Evolutionary conservation across 2,329 filamentous ascomycete genomes (phyloP).

Genomic region (Sclerotinia trifoliorum): DNA sequence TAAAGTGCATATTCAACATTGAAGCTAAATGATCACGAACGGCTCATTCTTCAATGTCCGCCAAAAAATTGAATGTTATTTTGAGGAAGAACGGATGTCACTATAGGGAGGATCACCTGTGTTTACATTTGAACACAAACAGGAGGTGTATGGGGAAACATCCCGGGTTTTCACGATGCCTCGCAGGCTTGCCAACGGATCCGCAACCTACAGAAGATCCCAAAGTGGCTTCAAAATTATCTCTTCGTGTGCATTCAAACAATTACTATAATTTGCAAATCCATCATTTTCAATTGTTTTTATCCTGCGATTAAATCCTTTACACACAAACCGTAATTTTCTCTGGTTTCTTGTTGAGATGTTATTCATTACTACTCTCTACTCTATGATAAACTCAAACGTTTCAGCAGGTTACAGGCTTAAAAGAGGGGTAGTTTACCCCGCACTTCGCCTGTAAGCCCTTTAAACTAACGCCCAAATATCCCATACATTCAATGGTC

Average conservation of each 20-base stretch:
- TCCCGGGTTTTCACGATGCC: not conserved
- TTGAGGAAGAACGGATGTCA: not conserved
- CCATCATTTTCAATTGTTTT: not conserved
- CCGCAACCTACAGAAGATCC: not conserved
- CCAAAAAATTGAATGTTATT: not conserved
- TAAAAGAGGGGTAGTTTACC: not conserved
- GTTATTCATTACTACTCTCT: too few species aligned
- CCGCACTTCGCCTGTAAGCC: not conserved
- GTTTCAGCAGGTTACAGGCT: not conserved
- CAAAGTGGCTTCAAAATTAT: too few species aligned
- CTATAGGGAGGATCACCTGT: not conserved
- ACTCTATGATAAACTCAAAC: too few species aligned
- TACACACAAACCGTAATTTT: rapidly evolving
- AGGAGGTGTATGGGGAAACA: rapidly evolving
- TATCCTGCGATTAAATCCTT: not conserved
- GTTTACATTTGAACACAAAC: not conserved
- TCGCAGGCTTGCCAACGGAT: too few species aligned
- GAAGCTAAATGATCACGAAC: not conserved
- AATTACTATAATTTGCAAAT: not conserved
- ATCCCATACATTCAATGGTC: too few species aligned
- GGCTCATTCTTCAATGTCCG: not conserved
- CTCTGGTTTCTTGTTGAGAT: not conserved
- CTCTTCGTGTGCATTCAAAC: not conserved
- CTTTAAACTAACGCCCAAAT: not conserved
- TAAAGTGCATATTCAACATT: not conserved